These are phyloP conservation scores for Venturia effusa DNA, from an alignment of 2,329 filamentous ascomycete species.

Conservation along the genomic window DNA sequence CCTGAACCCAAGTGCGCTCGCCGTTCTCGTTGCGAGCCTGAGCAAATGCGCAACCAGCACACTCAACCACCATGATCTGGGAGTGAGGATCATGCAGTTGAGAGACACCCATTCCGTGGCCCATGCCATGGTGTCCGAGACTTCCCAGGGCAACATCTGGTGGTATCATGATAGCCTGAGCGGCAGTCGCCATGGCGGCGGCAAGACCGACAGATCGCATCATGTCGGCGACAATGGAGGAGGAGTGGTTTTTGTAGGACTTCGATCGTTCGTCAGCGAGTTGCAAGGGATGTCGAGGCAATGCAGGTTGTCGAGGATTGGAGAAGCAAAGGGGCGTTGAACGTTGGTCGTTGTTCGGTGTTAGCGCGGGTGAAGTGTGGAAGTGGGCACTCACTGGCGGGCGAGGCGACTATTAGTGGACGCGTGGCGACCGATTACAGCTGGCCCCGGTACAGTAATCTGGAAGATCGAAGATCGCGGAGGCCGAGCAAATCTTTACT, in stretches of 20 bases:
- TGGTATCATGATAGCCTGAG: conserved; percentile 24
- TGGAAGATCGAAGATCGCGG: too few relatives aligned
- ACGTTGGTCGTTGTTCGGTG: neutral
- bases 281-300: neutral
- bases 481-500: too few relatives aligned
- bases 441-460: too few relatives aligned
- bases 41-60: conserved; percentile 24
- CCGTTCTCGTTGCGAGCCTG: conserved; percentile 14
- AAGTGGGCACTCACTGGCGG: neutral
- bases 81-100: conserved; percentile 23
- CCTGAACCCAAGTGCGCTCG: conserved; percentile 22
- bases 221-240: conserved; percentile 1
- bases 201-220: conserved; percentile 19
- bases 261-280: neutral
- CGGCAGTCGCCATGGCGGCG: conserved; percentile 25
- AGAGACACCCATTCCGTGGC: conserved; percentile 18
- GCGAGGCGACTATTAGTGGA: too few relatives aligned
- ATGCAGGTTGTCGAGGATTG: neutral
- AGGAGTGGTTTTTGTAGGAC: neutral
- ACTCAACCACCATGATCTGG: conserved; percentile 24
- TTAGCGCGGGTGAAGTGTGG: neutral
- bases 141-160: conserved; percentile 19
- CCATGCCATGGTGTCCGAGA: conserved; percentile 19
- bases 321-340: neutral
- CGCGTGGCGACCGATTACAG: too few relatives aligned